Percentiles rank a stretch among this genome's conserved stretches.
Conservation (phyloP, 768 basidiomycete genomes). For the Calvatia gigantea region DNA sequence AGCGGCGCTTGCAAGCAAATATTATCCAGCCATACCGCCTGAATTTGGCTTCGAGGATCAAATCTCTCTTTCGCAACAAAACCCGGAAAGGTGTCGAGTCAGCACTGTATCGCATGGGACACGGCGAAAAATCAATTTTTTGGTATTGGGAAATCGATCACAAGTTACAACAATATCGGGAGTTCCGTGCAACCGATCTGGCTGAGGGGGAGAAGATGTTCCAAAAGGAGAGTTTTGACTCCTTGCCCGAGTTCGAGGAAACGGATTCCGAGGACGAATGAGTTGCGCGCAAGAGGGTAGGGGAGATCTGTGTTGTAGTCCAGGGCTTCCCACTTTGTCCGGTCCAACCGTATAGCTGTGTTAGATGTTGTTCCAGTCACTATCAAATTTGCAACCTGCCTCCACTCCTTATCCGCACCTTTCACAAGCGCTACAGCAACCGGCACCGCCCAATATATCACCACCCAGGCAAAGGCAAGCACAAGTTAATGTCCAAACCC, state of each 20-base stretch:
- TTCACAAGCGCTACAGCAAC: slow-evolving; percentile 4
- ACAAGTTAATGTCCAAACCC: slow-evolving; percentile 31
- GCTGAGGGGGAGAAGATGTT: not conserved
- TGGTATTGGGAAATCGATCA: slow-evolving; percentile 5
- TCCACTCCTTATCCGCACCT: slow-evolving; percentile 30
- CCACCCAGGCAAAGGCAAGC: slow-evolving; percentile 25
- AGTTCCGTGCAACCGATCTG: not conserved
- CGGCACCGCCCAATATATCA: slow-evolving; percentile 17
- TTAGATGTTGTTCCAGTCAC: slow-evolving; percentile 55
- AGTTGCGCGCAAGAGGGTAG: not conserved
- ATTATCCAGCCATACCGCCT: not conserved
- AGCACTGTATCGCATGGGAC: not conserved
- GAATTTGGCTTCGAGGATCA: not conserved
- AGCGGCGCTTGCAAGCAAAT: not conserved
- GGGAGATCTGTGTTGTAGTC: not conserved
- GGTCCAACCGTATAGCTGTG: slow-evolving; percentile 56
- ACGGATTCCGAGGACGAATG: not conserved
- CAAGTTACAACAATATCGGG: not conserved
- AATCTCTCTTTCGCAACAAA: not conserved
- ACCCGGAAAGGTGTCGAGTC: not conserved
- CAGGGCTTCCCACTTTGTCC: slow-evolving; percentile 8
- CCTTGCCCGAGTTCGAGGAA: not conserved
- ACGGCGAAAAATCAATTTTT: not conserved
- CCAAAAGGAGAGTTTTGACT: not conserved
- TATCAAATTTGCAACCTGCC: slow-evolving; percentile 52